Evolutionary conservation across 2,329 filamentous ascomycete species (phyloP).

Genomic region (Aureobasidium sp.): DNA sequence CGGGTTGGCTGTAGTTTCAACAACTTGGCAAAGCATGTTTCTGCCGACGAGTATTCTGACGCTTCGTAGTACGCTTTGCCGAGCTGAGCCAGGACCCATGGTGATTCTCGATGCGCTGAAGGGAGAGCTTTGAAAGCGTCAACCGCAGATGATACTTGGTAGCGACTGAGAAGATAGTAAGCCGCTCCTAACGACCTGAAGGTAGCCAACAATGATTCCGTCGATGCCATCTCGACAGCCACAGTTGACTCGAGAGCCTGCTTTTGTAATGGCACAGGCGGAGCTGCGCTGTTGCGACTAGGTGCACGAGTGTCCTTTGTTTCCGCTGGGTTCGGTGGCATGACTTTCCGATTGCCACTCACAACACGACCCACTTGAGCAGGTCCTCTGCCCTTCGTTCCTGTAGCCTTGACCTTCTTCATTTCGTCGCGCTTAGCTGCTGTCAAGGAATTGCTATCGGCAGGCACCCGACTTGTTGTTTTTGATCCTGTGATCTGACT

Average conservation of each 20-base stretch:
- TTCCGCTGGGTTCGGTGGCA: constrained; percentile 47
- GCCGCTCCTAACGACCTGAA: constrained; percentile 74
- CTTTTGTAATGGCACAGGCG: constrained; percentile 23
- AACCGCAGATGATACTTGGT: constrained; percentile 69
- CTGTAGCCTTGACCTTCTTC: constrained; percentile 75
- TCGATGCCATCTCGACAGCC: constrained; percentile 54
- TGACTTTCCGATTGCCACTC: constrained; percentile 72
- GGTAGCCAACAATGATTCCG: constrained; percentile 70
- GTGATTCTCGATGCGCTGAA: constrained; percentile 71
- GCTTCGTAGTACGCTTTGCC: constrained; percentile 89
- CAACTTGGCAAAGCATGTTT: constrained; percentile 75
- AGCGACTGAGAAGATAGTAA: constrained; percentile 70
- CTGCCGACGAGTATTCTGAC: constrained; percentile 74
- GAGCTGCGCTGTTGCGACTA: constrained; percentile 43
- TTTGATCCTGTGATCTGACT: constrained; percentile 50
- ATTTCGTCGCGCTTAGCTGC: constrained; percentile 44
- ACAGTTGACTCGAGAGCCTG: constrained; percentile 15
- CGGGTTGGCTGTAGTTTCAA: constrained; percentile 72
- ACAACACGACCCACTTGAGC: constrained; percentile 77
- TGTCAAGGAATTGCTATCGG: background rate
- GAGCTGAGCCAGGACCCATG: constrained; percentile 87
- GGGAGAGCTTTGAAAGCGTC: constrained; percentile 65
- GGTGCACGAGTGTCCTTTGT: constrained; percentile 55
- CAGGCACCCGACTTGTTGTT: constrained; percentile 45
- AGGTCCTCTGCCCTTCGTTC: constrained; percentile 56